Base-by-base conservation (phyloP, 176 grass and related monocot genomes). In the Chloris gayana region DNA sequence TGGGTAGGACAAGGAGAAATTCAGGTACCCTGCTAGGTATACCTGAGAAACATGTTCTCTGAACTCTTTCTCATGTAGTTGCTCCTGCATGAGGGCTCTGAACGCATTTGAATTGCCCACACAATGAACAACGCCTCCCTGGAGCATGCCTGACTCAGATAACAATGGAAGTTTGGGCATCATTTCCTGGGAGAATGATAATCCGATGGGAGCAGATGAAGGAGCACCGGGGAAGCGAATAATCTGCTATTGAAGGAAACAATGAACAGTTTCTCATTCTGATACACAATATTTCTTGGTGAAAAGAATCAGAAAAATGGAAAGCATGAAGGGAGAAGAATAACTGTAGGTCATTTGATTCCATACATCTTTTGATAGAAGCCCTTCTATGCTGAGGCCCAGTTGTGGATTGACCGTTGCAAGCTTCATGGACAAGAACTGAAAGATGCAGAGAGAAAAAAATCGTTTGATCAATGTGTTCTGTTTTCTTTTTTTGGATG, bases 391-490 rank as follows among this genome's bases (percentile, higher is more conserved):
- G 77, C 81, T 49, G 34, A 88, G 45, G 30, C 62, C 84, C 24
- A 85, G 58, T 59, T 73, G 75, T 54, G 87, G 89, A 64, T 76
- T 87, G 33, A 92, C 73, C 0, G 80, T 31, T 2, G 88, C 39
- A 34, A 94, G 88, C 80, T 94, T 94, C 86, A 88, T 77, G 0
- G 92, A 91, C 27, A 94, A 29, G 80, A 94, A 95, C 89, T 95
- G 83, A 60, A 70, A 84, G 67, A 66, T 44, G 60, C 31, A 62
- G 53, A 77, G 39, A 14, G 3, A 45, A 45, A 12, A 12, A 13
- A 37, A 82, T 7, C 75, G 49, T 50, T 41, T 51, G 14, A 37
- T 68, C 14, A 17, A 45, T 64, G 30, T 22, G 10, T 29, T n/a
- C n/a, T n/a, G 39, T 29, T 54, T 51, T n/a, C 44, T 41, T 22